Percentiles rank a stretch among this genome's conserved stretches.
Evolutionary conservation across 106 monocot species (phyloP).

Genomic region (Amphibolis antarctica): DNA sequence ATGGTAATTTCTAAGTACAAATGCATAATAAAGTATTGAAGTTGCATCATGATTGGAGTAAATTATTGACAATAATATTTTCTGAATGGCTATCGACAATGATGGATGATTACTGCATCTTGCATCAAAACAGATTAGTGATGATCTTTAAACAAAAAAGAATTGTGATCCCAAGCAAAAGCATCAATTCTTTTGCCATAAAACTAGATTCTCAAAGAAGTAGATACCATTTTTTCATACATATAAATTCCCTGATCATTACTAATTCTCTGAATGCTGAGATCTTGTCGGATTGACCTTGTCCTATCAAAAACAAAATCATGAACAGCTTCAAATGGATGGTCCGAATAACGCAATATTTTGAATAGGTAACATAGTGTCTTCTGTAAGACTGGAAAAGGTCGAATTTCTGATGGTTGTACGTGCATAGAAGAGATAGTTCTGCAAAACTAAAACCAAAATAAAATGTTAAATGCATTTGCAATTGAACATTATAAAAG

Average conservation of each 20-base stretch:
- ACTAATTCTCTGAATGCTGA: conserved; percentile 65
- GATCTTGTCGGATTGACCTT: conserved; percentile 84
- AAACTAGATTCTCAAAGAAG: neutral
- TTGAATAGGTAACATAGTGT: conserved; percentile 60
- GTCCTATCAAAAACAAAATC: conserved; percentile 93
- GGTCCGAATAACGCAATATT: conserved; percentile 40
- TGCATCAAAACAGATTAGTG: too few species aligned
- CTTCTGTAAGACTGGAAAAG: conserved; percentile 47
- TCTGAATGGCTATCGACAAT: too few species aligned
- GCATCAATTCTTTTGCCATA: too few species aligned
- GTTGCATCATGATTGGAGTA: too few species aligned
- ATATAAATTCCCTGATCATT: conserved; percentile 53
- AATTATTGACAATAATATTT: too few species aligned
- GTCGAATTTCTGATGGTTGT: conserved; percentile 51
- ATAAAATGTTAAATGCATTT: neutral
- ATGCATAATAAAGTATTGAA: too few species aligned
- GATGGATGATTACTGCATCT: too few species aligned
- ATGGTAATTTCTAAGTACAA: too few species aligned
- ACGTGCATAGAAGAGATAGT: conserved; percentile 37
- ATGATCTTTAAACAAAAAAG: neutral
- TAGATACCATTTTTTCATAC: conserved; percentile 89
- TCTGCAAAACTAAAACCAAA: conserved; percentile 74
- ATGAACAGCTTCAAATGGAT: conserved; percentile 83
- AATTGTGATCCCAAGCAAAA: neutral
- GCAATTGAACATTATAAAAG: too few species aligned